These are phyloP conservation scores for Abrus pulchellus DNA, from an alignment of 306 rosid genomes.

Conservation along the genomic window DNA sequence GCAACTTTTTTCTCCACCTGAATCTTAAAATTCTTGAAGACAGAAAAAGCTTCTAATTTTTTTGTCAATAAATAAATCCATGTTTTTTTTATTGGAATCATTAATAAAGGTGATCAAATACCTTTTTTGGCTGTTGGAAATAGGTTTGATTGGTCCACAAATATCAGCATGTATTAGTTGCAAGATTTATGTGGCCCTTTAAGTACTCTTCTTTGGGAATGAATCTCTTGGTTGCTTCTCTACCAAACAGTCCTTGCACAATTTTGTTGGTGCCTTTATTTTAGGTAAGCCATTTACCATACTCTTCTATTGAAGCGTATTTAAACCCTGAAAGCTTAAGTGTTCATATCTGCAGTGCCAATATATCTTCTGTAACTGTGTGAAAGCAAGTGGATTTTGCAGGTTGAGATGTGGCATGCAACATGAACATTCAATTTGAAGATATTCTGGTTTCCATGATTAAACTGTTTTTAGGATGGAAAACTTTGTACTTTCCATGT, in stretches of 20 bases:
- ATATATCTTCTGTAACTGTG: not conserved
- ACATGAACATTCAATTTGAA: not conserved
- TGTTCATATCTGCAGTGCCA: not conserved
- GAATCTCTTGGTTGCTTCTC: too few species aligned
- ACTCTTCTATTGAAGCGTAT: not conserved
- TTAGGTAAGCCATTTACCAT: not conserved
- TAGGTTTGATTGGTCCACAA: too few species aligned
- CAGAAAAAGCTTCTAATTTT: not conserved
- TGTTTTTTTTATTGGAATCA: too few species aligned
- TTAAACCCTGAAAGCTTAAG: not conserved
- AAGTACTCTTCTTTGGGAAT: too few species aligned
- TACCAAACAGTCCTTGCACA: not conserved
- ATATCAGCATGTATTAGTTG: too few species aligned
- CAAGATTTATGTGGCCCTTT: too few species aligned
- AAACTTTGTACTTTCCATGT: not conserved
- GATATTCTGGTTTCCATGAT: conserved; percentile 15
- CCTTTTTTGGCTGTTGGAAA: too few species aligned
- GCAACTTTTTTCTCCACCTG: not conserved
- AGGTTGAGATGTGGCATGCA: not conserved
- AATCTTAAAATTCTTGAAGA: not conserved
- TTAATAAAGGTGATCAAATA: too few species aligned
- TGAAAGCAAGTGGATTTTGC: not conserved
- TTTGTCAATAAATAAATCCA: not conserved
- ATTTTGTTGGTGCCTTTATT: not conserved
- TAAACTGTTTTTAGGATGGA: not conserved